Percentiles rank a stretch among this genome's conserved stretches.
phyloP scores from a whole-genome alignment of 2,329 filamentous ascomycete genomes.

The Colletotrichum musicola region DNA sequence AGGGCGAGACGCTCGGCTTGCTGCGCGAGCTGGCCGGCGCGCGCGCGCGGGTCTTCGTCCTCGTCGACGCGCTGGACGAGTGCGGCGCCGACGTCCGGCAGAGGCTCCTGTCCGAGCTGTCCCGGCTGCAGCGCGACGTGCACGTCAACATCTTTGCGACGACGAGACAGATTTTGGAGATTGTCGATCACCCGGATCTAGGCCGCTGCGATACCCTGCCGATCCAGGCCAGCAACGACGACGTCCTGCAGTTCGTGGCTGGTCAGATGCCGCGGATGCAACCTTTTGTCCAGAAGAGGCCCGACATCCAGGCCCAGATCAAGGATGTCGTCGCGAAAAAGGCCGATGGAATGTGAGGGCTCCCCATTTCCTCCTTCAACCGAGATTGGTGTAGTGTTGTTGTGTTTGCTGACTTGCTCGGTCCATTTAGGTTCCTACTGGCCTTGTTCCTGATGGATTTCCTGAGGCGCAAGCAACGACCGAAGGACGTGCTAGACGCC shows the following conservation, averaged over 20 bases:
- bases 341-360: conserved; percentile 39
- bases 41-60: accelerated
- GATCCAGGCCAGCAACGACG: conserved; percentile 33
- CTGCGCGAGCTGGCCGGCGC: not conserved
- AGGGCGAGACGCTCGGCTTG: accelerated
- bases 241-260: conserved; percentile 35
- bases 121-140: not conserved
- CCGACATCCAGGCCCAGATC: conserved; percentile 24
- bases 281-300: not conserved
- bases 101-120: not conserved
- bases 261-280: conserved; percentile 16
- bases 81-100: not conserved
- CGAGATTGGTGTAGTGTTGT: too few species aligned
- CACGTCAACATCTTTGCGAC: not conserved
- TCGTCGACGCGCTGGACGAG: conserved; percentile 2
- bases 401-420: too few species aligned
- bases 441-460: conserved; percentile 27
- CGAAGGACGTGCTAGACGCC: conserved; percentile 1
- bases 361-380: too few species aligned
- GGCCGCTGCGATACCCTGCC: not conserved
- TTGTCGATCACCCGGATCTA: not conserved
- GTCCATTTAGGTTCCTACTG: conserved; percentile 26
- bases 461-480: not conserved
- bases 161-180: accelerated
- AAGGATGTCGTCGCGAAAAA: not conserved